Base-by-base conservation (phyloP, 2,329 filamentous ascomycete species). In the Drechslera avenae region DNA sequence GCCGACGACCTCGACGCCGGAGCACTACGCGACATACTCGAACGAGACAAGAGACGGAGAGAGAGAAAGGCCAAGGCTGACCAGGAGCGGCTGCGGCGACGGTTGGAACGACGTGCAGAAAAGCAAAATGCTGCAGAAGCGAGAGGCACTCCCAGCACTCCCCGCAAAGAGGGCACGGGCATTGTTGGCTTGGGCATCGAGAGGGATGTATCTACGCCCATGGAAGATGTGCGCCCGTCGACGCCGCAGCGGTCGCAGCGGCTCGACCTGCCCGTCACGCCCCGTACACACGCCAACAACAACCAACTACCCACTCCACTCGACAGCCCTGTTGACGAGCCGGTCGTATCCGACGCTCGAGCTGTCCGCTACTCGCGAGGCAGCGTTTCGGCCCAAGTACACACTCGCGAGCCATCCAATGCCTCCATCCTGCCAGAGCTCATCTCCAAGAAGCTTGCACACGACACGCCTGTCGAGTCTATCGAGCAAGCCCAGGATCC, bases 1-100 rank as follows among this genome's bases (percentile, higher is more conserved):
- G 94, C 91, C 17, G 89, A 97, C 68, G 88, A 90, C 52, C 80
- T 99, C 46, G 90, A 91, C 73, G 89, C 94, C 3, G 85, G 88
- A 44, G 92, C 91, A 62, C 73, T 99, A 32, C 84, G 93, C 51
- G 89, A 96, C 68, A 79, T 97, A 23, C 88, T 99, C 83, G 94
- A 99, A 64, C 81, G 94, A 52, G 94, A 99, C 67, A 82, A 87
- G 59, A 84, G 92, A 64, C 83, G 94, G 50, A 85, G 83, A 58
- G 90, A 96, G 60, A 85, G 86, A 69, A 92, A 89, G 74, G 83
- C 82, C 45, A 79, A 83, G 50, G 81, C 81, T 31, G 87, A 93
- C 17, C 83, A 86, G 56, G 85, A 90, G 55, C 84, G 82, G 57
- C 75, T 86, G 18, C 85, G 88, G 59, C 81, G 82, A 46, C 84